These are phyloP conservation scores for Talaromyces sp. DNA, from an alignment of 2,329 filamentous ascomycete species.

Conservation along the genomic window DNA sequence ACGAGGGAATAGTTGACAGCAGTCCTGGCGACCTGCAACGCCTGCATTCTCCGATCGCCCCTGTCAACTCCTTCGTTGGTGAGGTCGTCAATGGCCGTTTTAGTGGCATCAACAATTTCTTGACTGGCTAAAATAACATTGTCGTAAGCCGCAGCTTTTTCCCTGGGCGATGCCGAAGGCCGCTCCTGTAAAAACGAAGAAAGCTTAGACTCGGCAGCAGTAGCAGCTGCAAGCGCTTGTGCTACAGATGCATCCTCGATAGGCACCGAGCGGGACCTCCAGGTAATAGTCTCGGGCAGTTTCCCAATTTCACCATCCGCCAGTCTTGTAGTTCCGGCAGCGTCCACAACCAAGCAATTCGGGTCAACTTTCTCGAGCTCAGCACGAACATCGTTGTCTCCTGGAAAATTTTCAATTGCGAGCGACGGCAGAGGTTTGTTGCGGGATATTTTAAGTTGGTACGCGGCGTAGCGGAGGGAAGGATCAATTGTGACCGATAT, in stretches of 20 bases:
- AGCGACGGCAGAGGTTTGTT: slow-evolving; percentile 78
- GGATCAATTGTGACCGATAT: slow-evolving; percentile 84
- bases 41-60: slow-evolving; percentile 83
- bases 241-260: slow-evolving; percentile 93
- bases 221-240: slow-evolving; percentile 70
- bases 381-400: slow-evolving; percentile 57
- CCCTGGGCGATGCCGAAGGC: slow-evolving; percentile 43
- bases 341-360: slow-evolving; percentile 60
- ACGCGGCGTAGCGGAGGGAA: slow-evolving; percentile 89
- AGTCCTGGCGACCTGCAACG: slow-evolving; percentile 85
- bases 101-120: slow-evolving; percentile 89
- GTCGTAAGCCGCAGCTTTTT: slow-evolving; percentile 84
- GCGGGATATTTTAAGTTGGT: slow-evolving; percentile 82
- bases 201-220: slow-evolving; percentile 53
- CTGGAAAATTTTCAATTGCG: slow-evolving; percentile 73
- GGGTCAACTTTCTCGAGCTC: slow-evolving; percentile 70
- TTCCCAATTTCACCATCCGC: slow-evolving; percentile 46
- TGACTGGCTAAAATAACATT: slow-evolving; percentile 85
- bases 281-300: slow-evolving; percentile 72
- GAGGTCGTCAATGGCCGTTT: slow-evolving; percentile 88
- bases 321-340: slow-evolving; percentile 47
- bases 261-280: slow-evolving; percentile 79
- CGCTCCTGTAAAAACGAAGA: slow-evolving; percentile 47
- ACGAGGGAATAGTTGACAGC: slow-evolving; percentile 93
- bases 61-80: slow-evolving; percentile 77